Evolutionary conservation across 495 filamentous ascomycete species (phyloP).

Genomic region (Eremomyces bilateralis): DNA sequence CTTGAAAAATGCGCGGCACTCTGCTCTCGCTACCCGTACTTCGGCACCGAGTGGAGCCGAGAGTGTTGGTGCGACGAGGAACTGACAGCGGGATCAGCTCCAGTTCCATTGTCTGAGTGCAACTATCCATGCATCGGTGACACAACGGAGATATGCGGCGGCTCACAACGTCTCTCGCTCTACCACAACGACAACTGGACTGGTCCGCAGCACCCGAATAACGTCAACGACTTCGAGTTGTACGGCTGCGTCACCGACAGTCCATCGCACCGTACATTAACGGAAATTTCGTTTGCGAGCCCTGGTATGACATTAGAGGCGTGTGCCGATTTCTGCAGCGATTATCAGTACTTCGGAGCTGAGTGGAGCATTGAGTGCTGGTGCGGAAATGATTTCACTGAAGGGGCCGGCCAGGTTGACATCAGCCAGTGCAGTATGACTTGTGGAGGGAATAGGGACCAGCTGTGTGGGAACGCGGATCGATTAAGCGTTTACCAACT

Average conservation of each 20-base stretch:
- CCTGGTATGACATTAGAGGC: constrained; percentile 15
- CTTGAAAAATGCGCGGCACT: constrained; percentile 1
- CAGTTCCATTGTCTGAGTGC: constrained; percentile 5
- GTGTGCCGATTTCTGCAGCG: constrained; percentile 16
- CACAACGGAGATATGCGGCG: constrained; percentile 7
- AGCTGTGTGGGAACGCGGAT: constrained; percentile 25
- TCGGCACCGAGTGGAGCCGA: too few species aligned
- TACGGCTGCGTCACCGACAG: constrained; percentile 1
- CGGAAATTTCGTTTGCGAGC: constrained; percentile 9
- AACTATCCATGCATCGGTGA: constrained; percentile 7
- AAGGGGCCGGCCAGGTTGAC: constrained; percentile 13
- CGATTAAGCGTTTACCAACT: constrained; percentile 20
- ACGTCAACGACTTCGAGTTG: constrained; percentile 1
- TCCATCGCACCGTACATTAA: constrained; percentile 2
- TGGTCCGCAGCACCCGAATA: not conserved
- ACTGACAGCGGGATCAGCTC: constrained; percentile 6
- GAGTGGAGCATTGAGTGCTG: constrained; percentile 17
- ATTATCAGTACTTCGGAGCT: constrained; percentile 18
- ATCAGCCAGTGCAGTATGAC: constrained; percentile 21
- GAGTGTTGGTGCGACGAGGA: too few species aligned
- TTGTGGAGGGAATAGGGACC: constrained; percentile 19
- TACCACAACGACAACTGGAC: not conserved
- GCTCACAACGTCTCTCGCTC: constrained; percentile 6
- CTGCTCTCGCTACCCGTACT: constrained; percentile 1
- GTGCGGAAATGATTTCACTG: constrained; percentile 11